A percentile compares a stretch with the other conserved stretches of the same genome.
These are phyloP conservation scores for Thalassiosira mediterranea DNA, from an alignment of 352 stramenopile genomes.

Conservation along the genomic window DNA sequence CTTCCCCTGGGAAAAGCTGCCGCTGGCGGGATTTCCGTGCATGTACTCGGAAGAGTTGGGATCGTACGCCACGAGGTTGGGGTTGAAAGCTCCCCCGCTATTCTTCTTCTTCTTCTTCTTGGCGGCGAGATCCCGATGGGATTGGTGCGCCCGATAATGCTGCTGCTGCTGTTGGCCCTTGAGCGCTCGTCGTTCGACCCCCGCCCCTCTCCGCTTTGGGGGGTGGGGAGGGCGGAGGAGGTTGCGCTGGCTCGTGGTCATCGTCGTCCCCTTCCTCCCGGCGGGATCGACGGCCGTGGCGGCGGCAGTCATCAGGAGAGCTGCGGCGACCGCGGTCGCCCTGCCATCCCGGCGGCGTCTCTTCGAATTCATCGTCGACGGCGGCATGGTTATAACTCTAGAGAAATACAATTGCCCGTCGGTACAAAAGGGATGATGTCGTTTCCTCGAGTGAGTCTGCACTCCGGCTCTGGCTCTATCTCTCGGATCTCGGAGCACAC, in stretches of 20 bases:
- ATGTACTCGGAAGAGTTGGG: slow-evolving; percentile 38
- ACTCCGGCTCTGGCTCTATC: too few species aligned
- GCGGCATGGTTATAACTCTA: too few species aligned
- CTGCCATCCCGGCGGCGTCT: not conserved
- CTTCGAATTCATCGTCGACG: not conserved
- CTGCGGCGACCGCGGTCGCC: not conserved
- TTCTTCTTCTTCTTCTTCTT: not conserved
- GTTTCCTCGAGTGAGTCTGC: too few species aligned
- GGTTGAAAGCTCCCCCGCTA: slow-evolving; percentile 44
- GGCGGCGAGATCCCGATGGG: not conserved
- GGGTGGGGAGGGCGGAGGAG: not conserved
- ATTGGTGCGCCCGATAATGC: not conserved
- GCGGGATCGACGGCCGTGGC: not conserved
- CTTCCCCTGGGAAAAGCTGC: not conserved
- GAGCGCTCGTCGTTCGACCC: not conserved
- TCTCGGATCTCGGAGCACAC: too few species aligned
- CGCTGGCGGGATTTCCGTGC: not conserved
- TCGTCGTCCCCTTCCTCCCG: not conserved
- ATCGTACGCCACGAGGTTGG: slow-evolving; percentile 36
- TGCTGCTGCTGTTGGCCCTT: not conserved
- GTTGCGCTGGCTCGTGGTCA: not conserved
- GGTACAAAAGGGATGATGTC: too few species aligned
- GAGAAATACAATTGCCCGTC: too few species aligned
- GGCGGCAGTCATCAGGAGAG: not conserved
- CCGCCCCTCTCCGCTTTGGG: not conserved